Percentiles rank a stretch among this genome's conserved stretches.
These are phyloP conservation scores for Acer saccharum DNA, from an alignment of 345 rosid genomes.

Conservation along the genomic window DNA sequence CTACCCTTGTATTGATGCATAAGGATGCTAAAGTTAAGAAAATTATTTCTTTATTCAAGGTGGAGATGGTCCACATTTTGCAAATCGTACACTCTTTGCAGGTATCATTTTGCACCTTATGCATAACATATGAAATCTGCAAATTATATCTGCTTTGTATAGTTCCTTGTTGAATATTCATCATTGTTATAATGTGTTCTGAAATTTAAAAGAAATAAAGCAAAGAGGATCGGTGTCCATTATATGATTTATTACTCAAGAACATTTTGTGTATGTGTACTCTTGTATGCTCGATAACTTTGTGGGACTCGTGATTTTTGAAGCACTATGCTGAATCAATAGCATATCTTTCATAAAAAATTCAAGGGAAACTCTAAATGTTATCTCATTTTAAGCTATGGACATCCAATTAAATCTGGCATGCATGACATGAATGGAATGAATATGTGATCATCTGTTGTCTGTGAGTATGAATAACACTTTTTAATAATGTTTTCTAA, in stretches of 20 bases:
- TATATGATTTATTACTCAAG: neutral
- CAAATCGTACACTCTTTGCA: constrained; percentile 42
- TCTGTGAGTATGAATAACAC: neutral
- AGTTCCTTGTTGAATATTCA: neutral
- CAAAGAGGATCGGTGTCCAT: neutral
- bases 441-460: neutral
- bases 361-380: neutral
- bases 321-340: neutral
- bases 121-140: neutral
- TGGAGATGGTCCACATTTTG: constrained; percentile 48
- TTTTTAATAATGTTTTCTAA: neutral
- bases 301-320: neutral
- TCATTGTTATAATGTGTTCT: neutral
- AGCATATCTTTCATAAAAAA: neutral
- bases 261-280: neutral
- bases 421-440: constrained; percentile 2
- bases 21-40: constrained; percentile 49
- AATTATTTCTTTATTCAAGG: constrained; percentile 40
- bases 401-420: neutral
- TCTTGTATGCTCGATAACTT: neutral
- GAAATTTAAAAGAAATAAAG: neutral
- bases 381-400: neutral
- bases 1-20: constrained; percentile 55
- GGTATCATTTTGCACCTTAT: constrained; percentile 42
- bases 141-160: neutral